Percentiles rank a stretch among this genome's conserved stretches.
These are phyloP conservation scores for Phytopythium vexans DNA, from an alignment of 352 stramenopile species.

Conservation along the genomic window DNA sequence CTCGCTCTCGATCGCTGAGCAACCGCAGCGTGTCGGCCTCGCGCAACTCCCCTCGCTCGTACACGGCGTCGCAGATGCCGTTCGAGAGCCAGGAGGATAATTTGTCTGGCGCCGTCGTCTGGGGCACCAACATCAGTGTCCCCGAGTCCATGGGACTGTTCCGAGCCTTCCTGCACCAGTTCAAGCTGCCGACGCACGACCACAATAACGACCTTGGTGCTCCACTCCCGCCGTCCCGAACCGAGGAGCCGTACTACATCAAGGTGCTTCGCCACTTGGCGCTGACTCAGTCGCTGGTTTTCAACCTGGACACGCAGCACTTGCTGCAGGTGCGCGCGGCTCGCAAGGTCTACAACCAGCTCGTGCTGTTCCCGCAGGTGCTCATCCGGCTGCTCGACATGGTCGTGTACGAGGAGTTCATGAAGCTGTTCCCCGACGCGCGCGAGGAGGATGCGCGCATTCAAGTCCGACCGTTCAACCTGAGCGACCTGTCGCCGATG, in stretches of 20 bases:
- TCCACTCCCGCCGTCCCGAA: slow-evolving; percentile 12
- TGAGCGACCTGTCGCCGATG: slow-evolving; percentile 93
- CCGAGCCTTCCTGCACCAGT: slow-evolving; percentile 87
- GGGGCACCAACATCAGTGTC: slow-evolving; percentile 93
- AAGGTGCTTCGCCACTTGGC: slow-evolving; percentile 71
- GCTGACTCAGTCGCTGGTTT: slow-evolving; percentile 77
- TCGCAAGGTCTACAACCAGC: slow-evolving; percentile 94
- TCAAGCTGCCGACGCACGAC: slow-evolving; percentile 27
- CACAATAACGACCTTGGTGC: not conserved
- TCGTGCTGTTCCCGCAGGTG: slow-evolving; percentile 94
- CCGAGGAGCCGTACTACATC: slow-evolving; percentile 73
- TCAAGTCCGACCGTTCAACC: slow-evolving; percentile 98
- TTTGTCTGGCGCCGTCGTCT: slow-evolving; percentile 87
- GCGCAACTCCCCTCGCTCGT: slow-evolving; percentile 1
- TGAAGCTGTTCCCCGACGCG: slow-evolving; percentile 39
- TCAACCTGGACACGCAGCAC: slow-evolving; percentile 93
- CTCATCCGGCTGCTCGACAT: slow-evolving; percentile 97
- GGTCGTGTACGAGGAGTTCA: slow-evolving; percentile 92
- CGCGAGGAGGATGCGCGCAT: slow-evolving; percentile 46
- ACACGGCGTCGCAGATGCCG: slow-evolving; percentile 9
- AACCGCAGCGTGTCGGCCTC: slow-evolving; percentile 40
- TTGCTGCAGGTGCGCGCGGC: slow-evolving; percentile 74
- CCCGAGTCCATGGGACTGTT: slow-evolving; percentile 91
- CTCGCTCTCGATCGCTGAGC: slow-evolving; percentile 43
- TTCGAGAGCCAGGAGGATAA: slow-evolving; percentile 37